These are phyloP conservation scores for Colletotrichum lindemuthianum DNA, from an alignment of 2,329 filamentous ascomycete species.

Conservation along the genomic window DNA sequence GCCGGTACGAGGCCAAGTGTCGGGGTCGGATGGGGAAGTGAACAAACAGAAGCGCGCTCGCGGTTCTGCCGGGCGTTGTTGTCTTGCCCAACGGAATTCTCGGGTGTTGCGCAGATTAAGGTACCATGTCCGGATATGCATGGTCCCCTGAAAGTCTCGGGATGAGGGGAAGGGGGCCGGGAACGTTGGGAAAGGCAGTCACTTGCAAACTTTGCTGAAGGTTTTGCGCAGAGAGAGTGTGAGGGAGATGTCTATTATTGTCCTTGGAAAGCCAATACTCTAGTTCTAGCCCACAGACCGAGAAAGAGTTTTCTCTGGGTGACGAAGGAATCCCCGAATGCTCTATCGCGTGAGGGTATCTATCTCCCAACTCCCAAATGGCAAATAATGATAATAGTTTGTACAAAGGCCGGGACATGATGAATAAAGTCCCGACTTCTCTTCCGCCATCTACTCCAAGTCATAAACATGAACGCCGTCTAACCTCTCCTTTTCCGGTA, in stretches of 20 bases:
- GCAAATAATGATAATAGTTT: conserved; percentile 19
- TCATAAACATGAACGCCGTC: conserved; percentile 26
- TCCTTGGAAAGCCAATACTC: conserved; percentile 7
- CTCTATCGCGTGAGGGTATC: conserved; percentile 34
- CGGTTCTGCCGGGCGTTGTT: not conserved
- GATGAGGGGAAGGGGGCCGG: not conserved
- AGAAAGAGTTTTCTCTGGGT: conserved; percentile 6
- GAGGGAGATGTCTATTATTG: conserved; percentile 23
- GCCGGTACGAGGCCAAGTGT: conserved; percentile 56
- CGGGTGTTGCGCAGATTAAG: not conserved
- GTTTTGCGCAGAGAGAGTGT: not conserved
- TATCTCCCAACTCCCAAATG: conserved; percentile 15
- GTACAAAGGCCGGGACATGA: conserved; percentile 10
- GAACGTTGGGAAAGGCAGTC: too few species aligned
- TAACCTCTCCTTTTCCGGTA: conserved; percentile 15
- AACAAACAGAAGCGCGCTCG: not conserved
- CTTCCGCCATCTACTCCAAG: not conserved
- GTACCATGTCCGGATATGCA: not conserved
- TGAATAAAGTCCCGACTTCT: not conserved
- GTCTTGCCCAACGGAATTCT: not conserved
- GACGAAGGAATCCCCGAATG: conserved; percentile 2
- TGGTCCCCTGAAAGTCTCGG: conserved; percentile 13
- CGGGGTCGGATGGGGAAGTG: conserved; percentile 40
- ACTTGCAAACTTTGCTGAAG: conserved; percentile 12
- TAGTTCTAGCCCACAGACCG: conserved; percentile 6